Evolutionary conservation across 495 filamentous ascomycete genomes (phyloP), one percentile per base, ranked within the genome.

Genomic region (Xylona heveae): DNA sequence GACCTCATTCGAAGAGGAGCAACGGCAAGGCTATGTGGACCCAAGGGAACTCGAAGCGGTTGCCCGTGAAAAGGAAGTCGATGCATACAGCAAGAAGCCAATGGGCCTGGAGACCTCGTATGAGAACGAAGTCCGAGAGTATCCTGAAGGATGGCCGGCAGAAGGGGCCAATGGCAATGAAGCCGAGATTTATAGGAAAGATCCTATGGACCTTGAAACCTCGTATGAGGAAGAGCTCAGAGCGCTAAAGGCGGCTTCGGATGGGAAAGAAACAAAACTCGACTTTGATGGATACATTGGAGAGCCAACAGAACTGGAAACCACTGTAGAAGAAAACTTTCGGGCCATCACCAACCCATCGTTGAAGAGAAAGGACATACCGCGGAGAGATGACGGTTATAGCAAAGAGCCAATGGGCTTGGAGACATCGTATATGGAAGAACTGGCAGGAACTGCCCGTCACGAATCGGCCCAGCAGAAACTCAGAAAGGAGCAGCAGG

Each of bases 41-140:
- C n/a, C n/a, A n/a, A n/a, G n/a, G n/a, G n/a, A n/a, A n/a, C n/a
- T n/a, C n/a, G 48, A 55, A 38, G 42, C 48, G 48, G 38, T 21
- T 24, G 30, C 18, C 29, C 28, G 17, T 19, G 31, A 31, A 30
- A 30, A 34, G 27, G 19, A 25, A 37, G 31, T 37, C 31, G 52
- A 53, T 31, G 44, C 48, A 20, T 53, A 53, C 38, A 52, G 45
- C 20, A 46, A 45, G 19, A 42, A 52, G 30, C 51, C 54, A 5
- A 48, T 52, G 30, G 48, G 51, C 8, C 36, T 52, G 21, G 48
- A 57, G 36, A 46, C 42, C 6, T 50, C 46, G 15, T 53, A 52
- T 35, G 35, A 33, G 5, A 46, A 49, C 30, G n/a, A n/a, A n/a
- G n/a, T n/a, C n/a, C n/a, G n/a, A n/a, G n/a, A n/a, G n/a, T n/a